phyloP scores from a whole-genome alignment of 768 basidiomycete genomes.

The Trametes cubensis region DNA sequence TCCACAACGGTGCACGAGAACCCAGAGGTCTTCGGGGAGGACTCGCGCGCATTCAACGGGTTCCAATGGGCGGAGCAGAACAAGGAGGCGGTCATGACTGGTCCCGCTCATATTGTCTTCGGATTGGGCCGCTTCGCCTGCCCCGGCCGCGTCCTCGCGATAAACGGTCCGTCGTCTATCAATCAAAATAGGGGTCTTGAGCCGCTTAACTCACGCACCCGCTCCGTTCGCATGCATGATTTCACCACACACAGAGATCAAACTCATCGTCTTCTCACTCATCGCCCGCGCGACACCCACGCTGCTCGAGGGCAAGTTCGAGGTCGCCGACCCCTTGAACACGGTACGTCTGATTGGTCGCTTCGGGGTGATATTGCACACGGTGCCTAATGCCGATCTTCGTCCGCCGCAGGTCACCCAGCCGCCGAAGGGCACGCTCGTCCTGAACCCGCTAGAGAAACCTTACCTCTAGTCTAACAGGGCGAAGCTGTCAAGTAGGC shows the following conservation, averaged over 20 bases:
- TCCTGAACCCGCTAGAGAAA: slow-evolving; percentile 24
- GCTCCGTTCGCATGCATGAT: too few relatives aligned
- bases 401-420: slow-evolving; percentile 21
- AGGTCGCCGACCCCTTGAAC: slow-evolving; percentile 39
- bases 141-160: slow-evolving; percentile 37
- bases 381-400: neutral
- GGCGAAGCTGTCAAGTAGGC: slow-evolving; percentile 14
- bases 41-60: slow-evolving; percentile 34
- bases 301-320: slow-evolving; percentile 36
- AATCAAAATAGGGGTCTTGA: neutral
- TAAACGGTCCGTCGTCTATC: slow-evolving; percentile 31
- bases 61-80: slow-evolving; percentile 35
- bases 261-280: slow-evolving; percentile 38
- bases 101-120: slow-evolving; percentile 37
- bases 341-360: slow-evolving; percentile 14
- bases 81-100: slow-evolving; percentile 36
- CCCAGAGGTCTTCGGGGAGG: slow-evolving; percentile 29
- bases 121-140: slow-evolving; percentile 41
- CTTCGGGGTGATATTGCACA: neutral
- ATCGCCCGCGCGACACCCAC: slow-evolving; percentile 35
- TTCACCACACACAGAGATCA: slow-evolving; percentile 32
- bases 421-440: slow-evolving; percentile 28
- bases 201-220: neutral
- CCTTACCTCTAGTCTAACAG: slow-evolving; percentile 21
- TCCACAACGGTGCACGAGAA: slow-evolving; percentile 36